Base-by-base conservation (phyloP, 2,329 filamentous ascomycete genomes). In the Alternaria conjuncta region DNA sequence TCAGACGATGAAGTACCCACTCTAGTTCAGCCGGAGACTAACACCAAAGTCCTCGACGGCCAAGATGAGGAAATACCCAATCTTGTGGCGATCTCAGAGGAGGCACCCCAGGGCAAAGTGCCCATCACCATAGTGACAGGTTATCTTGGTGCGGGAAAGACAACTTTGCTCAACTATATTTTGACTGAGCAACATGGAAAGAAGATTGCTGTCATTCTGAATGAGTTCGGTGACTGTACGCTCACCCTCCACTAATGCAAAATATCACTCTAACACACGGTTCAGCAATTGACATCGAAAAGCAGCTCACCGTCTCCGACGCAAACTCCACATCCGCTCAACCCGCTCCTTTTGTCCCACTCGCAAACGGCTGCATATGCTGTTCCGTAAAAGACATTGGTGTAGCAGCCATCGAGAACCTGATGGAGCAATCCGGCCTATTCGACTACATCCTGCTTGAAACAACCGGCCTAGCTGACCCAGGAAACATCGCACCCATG, bases 401-500 rank as follows among this genome's bases (percentile, higher is more conserved):
- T 12, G 95, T 99, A 41, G 93, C 93, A 70, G 96, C 96, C 36
- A 97, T 99, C 58, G 96, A 99, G 82, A 93, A 93, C 1, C 84
- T 99, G 3, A 98, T 99, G 93, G 92, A 94, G 68, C 93, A 94
- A 74, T 93, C 92, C 68, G 95, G 95, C 54, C 90, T 90, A 5
- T 99, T 99, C 76, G 96, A 99, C 82, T 99, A 98, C 82, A 98
- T 99, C 69, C 87, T 99, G 3, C 89, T 99, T 1, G 96, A 99
- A 80, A 99, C 96, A 0, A 98, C 96, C 0, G 96, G 96, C 0
- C 86, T 99, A 6, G 96, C 96, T 5, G 95, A 99, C 75, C 96
- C 96, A 0, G 96, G 96, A 2, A 98, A 98, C 74, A 89, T 99
- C 55, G 96, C 96, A 0, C 96, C 96, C 1, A 83, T 98, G 13